Conservation (phyloP, 371 early-diverging fungal species). For the Mortierella polycephala region DNA sequence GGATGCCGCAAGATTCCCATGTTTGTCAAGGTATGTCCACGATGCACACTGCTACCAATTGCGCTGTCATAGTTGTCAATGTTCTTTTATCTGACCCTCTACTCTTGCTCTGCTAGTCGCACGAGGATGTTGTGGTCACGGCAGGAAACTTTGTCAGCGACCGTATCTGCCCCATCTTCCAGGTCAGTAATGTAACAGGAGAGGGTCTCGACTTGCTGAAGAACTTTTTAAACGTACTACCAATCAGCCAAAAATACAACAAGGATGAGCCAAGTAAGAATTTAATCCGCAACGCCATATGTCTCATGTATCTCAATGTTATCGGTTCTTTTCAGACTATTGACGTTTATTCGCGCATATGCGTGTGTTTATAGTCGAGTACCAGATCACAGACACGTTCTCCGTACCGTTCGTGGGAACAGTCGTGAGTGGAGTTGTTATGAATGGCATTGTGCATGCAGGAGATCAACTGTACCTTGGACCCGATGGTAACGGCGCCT, state of each 20-base stretch:
- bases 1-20: slow-evolving; percentile 94
- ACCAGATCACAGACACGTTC: slow-evolving; percentile 90
- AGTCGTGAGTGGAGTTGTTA: slow-evolving; percentile 78
- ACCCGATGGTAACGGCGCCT: slow-evolving; percentile 86
- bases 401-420: slow-evolving; percentile 92
- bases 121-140: slow-evolving; percentile 81
- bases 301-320: not conserved
- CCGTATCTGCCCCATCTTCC: slow-evolving; percentile 93
- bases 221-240: slow-evolving; percentile 86
- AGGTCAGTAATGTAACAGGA: slow-evolving; percentile 93
- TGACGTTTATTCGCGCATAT: too few relatives aligned
- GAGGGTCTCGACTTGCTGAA: slow-evolving; percentile 85
- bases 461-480: slow-evolving; percentile 90
- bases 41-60: not conserved
- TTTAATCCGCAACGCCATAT: too few relatives aligned
- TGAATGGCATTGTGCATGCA: slow-evolving; percentile 75
- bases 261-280: slow-evolving; percentile 57
- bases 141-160: slow-evolving; percentile 86
- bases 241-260: slow-evolving; percentile 75
- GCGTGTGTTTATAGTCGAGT: slow-evolving; percentile 60
- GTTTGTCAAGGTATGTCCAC: slow-evolving; percentile 73
- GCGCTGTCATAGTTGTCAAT: not conserved
- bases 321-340: not conserved
- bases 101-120: slow-evolving; percentile 13
- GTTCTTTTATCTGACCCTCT: not conserved